A percentile compares a stretch with the other conserved stretches of the same genome.
Evolutionary conservation across 2,329 filamentous ascomycete genomes (phyloP).

Genomic region (Clonostachys sp.): DNA sequence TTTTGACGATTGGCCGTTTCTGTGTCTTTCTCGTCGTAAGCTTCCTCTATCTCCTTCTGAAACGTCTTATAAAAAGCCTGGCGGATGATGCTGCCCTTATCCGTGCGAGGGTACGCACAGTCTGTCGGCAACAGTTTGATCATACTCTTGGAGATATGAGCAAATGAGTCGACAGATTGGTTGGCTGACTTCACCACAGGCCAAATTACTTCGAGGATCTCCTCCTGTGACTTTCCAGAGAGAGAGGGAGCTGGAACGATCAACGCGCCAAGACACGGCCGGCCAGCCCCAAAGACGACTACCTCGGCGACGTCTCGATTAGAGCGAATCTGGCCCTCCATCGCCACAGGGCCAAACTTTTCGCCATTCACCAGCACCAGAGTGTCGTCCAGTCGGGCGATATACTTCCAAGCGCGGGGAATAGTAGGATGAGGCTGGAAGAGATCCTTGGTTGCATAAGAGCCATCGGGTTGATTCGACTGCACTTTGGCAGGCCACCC

Average conservation of each 20-base stretch:
- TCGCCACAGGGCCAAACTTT: slow-evolving; percentile 60
- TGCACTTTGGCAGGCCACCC: slow-evolving; percentile 56
- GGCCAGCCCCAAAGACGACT: slow-evolving; percentile 57
- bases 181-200: slow-evolving; percentile 20
- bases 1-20: slow-evolving; percentile 2
- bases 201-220: slow-evolving; percentile 20
- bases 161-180: slow-evolving; percentile 16
- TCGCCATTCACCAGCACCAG: slow-evolving; percentile 60
- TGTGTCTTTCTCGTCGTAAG: slow-evolving; percentile 15
- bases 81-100: slow-evolving; percentile 49
- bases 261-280: slow-evolving; percentile 50
- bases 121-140: slow-evolving; percentile 38
- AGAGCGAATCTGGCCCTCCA: slow-evolving; percentile 50
- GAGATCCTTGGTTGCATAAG: slow-evolving; percentile 59
- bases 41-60: slow-evolving; percentile 32
- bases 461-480: slow-evolving; percentile 50
- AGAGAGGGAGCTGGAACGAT: slow-evolving; percentile 36
- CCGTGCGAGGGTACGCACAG: slow-evolving; percentile 37
- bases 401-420: slow-evolving; percentile 53
- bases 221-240: slow-evolving; percentile 15
- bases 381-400: slow-evolving; percentile 53
- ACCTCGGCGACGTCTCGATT: slow-evolving; percentile 41
- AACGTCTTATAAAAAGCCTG: slow-evolving; percentile 40
- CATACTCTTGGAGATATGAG: slow-evolving; percentile 38
- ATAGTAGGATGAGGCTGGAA: slow-evolving; percentile 51